Percentiles rank a stretch among this genome's conserved stretches.
These are phyloP conservation scores for Zymoseptoria ardabiliae DNA, from an alignment of 2,329 filamentous ascomycete species.

Conservation along the genomic window DNA sequence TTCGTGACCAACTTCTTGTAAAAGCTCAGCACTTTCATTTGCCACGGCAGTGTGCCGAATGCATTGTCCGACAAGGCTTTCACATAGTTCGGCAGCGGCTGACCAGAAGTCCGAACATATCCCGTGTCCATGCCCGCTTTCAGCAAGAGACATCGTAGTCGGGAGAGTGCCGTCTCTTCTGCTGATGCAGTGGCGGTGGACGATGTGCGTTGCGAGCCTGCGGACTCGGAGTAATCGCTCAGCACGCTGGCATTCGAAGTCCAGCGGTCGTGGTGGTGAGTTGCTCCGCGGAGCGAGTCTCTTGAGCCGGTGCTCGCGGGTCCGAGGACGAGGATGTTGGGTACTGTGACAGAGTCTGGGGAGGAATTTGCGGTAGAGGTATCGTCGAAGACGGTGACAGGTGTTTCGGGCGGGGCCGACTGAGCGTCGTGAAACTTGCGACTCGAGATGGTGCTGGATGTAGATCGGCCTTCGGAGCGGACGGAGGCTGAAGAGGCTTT, in stretches of 20 bases:
- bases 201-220: conserved; percentile 55
- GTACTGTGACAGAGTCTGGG: conserved; percentile 61
- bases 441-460: conserved; percentile 39
- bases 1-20: conserved; percentile 74
- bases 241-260: conserved; percentile 69
- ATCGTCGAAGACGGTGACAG: conserved; percentile 92
- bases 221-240: conserved; percentile 68
- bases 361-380: conserved; percentile 66
- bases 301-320: conserved; percentile 45
- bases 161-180: conserved; percentile 70
- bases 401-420: conserved; percentile 66
- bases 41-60: conserved; percentile 66
- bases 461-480: conserved; percentile 30
- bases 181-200: conserved; percentile 60
- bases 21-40: conserved; percentile 63
- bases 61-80: conserved; percentile 66
- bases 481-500: conserved; percentile 14
- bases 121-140: conserved; percentile 82
- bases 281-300: conserved; percentile 32
- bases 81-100: conserved; percentile 64
- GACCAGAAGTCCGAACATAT: conserved; percentile 55
- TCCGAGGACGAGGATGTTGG: conserved; percentile 82
- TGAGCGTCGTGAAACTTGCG: conserved; percentile 39
- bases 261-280: conserved; percentile 62
- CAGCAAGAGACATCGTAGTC: conserved; percentile 69